Conservation (phyloP, 805 yeast species). For the Sungouiella thailandica region DNA sequence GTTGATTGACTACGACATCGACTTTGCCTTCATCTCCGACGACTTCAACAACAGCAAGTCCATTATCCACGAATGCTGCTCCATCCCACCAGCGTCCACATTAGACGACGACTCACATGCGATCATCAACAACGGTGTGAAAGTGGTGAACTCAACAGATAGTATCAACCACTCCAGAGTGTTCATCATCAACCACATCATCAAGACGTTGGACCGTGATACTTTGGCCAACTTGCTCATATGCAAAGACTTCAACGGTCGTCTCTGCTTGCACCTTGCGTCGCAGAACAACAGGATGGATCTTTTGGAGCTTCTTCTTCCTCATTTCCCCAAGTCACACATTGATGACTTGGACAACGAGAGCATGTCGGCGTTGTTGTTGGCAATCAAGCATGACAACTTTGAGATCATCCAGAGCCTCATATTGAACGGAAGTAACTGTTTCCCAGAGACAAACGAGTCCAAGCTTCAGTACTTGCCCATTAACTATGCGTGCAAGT, state of each 20-base stretch:
- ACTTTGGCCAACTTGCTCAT: conserved; percentile 21
- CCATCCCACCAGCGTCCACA: conserved; percentile 33
- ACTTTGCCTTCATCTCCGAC: conserved; percentile 64
- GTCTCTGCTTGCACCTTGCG: conserved; percentile 85
- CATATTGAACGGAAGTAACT: conserved; percentile 30
- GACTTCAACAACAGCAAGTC: conserved; percentile 51
- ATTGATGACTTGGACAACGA: conserved; percentile 60
- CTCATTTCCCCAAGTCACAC: conserved; percentile 29
- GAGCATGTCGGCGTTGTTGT: conserved; percentile 75
- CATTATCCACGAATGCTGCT: conserved; percentile 66
- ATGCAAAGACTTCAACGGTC: conserved; percentile 60
- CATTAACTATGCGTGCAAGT: conserved; percentile 82
- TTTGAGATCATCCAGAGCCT: conserved; percentile 35
- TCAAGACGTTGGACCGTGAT: conserved; percentile 17
- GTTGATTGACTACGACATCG: conserved; percentile 43
- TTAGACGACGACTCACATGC: conserved; percentile 30
- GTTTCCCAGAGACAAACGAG: conserved; percentile 42
- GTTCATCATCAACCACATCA: conserved; percentile 32
- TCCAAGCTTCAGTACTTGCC: conserved; percentile 64
- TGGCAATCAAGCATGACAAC: conserved; percentile 70
- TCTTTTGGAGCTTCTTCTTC: conserved; percentile 39
- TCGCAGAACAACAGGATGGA: conserved; percentile 50
- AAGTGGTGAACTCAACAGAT: conserved; percentile 33
- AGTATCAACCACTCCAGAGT: conserved; percentile 33
- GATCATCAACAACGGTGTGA: conserved; percentile 40